These are phyloP conservation scores for Quercus variabilis DNA, from an alignment of 306 rosid species.

Conservation along the genomic window DNA sequence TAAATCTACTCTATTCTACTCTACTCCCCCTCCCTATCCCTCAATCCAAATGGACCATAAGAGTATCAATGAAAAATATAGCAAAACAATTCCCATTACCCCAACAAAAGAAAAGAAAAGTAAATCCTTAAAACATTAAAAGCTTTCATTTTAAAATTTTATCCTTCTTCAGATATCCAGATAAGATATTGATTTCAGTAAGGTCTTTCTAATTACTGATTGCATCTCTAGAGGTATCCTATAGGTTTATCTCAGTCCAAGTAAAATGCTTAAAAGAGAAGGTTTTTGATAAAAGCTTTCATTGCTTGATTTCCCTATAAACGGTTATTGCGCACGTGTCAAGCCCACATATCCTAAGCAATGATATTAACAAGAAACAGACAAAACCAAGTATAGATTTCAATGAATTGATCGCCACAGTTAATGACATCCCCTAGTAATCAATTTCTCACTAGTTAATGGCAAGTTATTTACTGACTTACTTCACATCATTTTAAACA, in stretches of 20 bases:
- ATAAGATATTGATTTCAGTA: neutral
- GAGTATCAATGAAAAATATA: neutral
- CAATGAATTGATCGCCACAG: neutral
- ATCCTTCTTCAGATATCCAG: neutral
- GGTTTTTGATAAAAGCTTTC: neutral
- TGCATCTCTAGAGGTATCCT: neutral
- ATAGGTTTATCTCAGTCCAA: neutral
- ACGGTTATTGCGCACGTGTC: neutral
- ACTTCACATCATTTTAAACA: neutral
- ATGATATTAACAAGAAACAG: neutral
- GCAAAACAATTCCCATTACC: neutral
- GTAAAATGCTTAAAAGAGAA: neutral
- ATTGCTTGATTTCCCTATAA: neutral
- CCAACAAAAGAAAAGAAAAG: neutral
- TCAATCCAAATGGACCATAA: too few relatives aligned
- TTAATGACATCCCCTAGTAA: neutral
- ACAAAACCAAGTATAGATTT: neutral
- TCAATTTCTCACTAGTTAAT: neutral
- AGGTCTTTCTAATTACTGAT: neutral
- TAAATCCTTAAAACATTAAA: neutral
- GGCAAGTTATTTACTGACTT: constrained; percentile 2
- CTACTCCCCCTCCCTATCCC: too few relatives aligned
- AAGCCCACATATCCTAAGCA: neutral
- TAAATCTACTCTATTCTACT: too few relatives aligned
- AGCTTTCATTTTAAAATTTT: neutral